Conservation (phyloP, 345 rosid species). For the Mercurialis annua region DNA sequence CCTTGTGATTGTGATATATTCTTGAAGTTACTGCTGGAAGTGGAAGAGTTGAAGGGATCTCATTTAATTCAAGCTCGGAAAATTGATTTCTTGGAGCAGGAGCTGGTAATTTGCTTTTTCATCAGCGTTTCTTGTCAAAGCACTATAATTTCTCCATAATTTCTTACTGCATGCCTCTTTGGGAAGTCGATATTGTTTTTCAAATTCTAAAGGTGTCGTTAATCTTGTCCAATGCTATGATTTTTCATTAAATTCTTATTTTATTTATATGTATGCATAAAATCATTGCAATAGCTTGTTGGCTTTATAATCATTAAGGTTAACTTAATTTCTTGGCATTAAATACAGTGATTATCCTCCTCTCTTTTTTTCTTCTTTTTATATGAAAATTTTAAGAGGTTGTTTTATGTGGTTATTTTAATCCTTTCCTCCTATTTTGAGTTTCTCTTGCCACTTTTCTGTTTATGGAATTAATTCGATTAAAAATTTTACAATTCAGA, state of each 20-base stretch:
- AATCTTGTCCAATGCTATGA: neutral
- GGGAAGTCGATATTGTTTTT: neutral
- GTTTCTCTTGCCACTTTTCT: neutral
- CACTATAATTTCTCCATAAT: neutral
- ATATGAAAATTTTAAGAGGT: neutral
- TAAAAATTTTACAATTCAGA: slow-evolving; percentile 36
- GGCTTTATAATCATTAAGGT: neutral
- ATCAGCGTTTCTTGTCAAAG: neutral
- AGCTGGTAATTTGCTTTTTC: slow-evolving; percentile 54
- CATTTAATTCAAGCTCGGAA: slow-evolving; percentile 45
- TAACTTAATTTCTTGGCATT: neutral
- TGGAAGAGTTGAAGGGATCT: slow-evolving; percentile 55
- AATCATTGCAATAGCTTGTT: too few relatives aligned
- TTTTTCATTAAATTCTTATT: neutral
- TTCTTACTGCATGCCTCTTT: neutral
- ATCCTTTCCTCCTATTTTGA: too few relatives aligned
- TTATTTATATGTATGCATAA: too few relatives aligned
- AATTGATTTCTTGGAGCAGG: slow-evolving; percentile 57
- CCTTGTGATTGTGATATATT: slow-evolving; percentile 3
- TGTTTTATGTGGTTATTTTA: neutral
- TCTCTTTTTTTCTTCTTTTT: neutral
- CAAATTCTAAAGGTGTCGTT: neutral
- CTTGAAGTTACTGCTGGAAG: slow-evolving; percentile 49
- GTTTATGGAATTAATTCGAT: neutral
- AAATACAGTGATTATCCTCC: neutral